A percentile compares a stretch with the other conserved stretches of the same genome.
Conservation (phyloP, 306 rosid genomes). For the Vigna unguiculata region DNA sequence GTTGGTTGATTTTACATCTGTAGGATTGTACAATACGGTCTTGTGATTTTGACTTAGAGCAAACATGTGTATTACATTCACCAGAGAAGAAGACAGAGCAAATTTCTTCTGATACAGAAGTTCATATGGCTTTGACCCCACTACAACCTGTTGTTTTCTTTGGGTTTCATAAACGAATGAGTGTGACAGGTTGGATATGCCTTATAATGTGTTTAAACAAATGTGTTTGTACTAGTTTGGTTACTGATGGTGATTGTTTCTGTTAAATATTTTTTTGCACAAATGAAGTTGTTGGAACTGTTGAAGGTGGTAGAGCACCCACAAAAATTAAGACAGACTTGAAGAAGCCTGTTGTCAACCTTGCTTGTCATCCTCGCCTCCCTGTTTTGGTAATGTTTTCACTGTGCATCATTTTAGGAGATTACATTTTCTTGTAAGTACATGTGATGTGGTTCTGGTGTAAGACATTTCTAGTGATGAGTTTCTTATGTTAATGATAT, state of each 20-base stretch:
- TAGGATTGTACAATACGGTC: constrained; percentile 97
- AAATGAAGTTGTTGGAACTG: constrained; percentile 93
- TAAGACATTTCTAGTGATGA: constrained; percentile 2
- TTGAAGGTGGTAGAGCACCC: constrained; percentile 92
- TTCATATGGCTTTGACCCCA: constrained; percentile 95
- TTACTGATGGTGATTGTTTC: constrained; percentile 20
- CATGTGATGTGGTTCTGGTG: constrained; percentile 4
- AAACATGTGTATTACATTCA: constrained; percentile 92
- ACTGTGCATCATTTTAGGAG: constrained; percentile 30
- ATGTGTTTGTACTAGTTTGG: constrained; percentile 35
- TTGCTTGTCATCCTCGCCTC: constrained; percentile 98
- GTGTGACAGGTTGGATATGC: constrained; percentile 80
- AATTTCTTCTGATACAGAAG: constrained; percentile 87
- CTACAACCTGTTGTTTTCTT: constrained; percentile 95
- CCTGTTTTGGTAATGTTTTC: constrained; percentile 75
- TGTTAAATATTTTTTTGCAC: constrained; percentile 44
- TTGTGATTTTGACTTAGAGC: constrained; percentile 97
- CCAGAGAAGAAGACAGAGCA: constrained; percentile 91
- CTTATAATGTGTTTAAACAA: constrained; percentile 1
- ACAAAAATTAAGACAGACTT: constrained; percentile 93
- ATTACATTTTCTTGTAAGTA: constrained; percentile 34
- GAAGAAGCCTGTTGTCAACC: constrained; percentile 92
- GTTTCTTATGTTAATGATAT: constrained; percentile 38
- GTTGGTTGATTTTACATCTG: constrained; percentile 42
- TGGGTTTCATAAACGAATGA: constrained; percentile 90